Evolutionary conservation across 2,329 filamentous ascomycete genomes (phyloP), one percentile per base, ranked within the genome.

Genomic region (Colletotrichum paranaense): DNA sequence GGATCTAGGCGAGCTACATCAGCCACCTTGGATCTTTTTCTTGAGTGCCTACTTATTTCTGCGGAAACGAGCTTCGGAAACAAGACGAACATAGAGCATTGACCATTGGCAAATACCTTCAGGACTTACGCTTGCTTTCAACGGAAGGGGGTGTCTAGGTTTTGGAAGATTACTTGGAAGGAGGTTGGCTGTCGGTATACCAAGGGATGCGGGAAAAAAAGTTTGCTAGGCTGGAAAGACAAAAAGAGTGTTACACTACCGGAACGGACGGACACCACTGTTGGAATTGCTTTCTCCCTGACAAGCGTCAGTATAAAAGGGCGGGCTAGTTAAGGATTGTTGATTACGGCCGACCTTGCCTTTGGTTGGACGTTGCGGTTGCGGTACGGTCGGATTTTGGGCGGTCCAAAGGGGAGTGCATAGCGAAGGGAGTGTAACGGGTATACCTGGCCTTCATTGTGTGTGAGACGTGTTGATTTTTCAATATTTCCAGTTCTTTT

Each of bases 81-180:
- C 82, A 77, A 78, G 80, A 82, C 77, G 79, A 82, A 82, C 80
- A 85, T 86, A 85, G 83, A 86, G 79, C 80, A 82, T 84, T 83
- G 81, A 80, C 80, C 79, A 76, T 84, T 84, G 84, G 82, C 81
- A 83, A 82, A 82, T 79, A 84, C 77, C 81, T 84, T 82, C 79
- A 82, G 83, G 81, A 83, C 81, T 78, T 84, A 80, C 77, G 79
- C 78, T 83, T 83, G 79, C 82, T 82, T 81, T 80, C 76, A 78
- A 78, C 77, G 80, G 79, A 81, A 79, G 80, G 81, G 80, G 81
- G 80, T 76, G 78, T 78, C 78, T 70, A 77, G 78, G 79, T 76
- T 82, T 83, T 84, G 83, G 84, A 84, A 85, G 82, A 84, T 70
- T 81, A 81, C 79, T 79, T 80, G 80, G 80, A 81, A 80, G 77